Evolutionary conservation across 495 filamentous ascomycete genomes (phyloP), one percentile per base, ranked within the genome.

Genomic region (Aspergillus funiculosus): DNA sequence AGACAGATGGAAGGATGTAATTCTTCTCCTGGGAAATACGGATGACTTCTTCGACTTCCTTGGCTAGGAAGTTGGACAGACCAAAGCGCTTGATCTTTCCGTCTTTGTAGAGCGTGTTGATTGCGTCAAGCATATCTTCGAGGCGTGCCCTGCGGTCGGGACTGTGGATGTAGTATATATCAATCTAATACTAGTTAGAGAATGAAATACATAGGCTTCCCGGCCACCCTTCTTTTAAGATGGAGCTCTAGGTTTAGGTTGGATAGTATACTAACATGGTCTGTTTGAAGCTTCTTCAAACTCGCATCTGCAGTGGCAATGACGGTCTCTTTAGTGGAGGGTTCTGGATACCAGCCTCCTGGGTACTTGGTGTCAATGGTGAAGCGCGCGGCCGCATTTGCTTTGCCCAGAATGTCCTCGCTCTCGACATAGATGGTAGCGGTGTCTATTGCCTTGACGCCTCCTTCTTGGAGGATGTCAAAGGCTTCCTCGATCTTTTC

Each of bases 141-240:
- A 74, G 65, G 6, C 64, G 62, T 0, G 60, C 67, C 3, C 50
- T 40, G n/a, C 64, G 63, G 39, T 76, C 69, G 1, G 74, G 71
- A 0, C 51, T 41, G 48, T 77, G 72, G 15, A 74, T 53, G 49
- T 69, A 73, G 39, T 56, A 59, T 50, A 77, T 69, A 32, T 79
- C 69, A 10, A 81, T 5, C 30, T 32, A n/a, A n/a, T n/a, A n/a
- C n/a, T n/a, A n/a, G n/a, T n/a, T n/a, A n/a, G n/a, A n/a, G n/a
- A n/a, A n/a, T n/a, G n/a, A n/a, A n/a, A n/a, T n/a, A n/a, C n/a
- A n/a, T n/a, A n/a, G n/a, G n/a, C n/a, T n/a, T n/a, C n/a, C n/a
- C n/a, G n/a, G n/a, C n/a, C n/a, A n/a, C n/a, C n/a, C n/a, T n/a
- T n/a, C n/a, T n/a, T n/a, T n/a, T n/a, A n/a, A n/a, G n/a, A n/a